phyloP scores from a whole-genome alignment of 768 basidiomycete species.

The Lactarius deliciosus region DNA sequence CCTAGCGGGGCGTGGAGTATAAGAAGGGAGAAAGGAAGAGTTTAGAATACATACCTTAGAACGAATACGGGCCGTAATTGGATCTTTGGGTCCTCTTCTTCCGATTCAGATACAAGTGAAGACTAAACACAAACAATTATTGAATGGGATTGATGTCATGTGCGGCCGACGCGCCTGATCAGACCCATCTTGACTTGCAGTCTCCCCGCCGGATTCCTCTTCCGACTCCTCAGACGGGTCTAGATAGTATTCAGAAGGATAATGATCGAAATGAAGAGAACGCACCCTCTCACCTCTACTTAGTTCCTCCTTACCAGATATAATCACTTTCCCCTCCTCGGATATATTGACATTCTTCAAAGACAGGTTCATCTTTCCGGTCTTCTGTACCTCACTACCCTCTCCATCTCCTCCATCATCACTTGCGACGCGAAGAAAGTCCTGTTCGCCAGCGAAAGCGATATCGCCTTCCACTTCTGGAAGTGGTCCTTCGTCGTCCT shows the following conservation, averaged over 20 bases:
- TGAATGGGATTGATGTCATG: constrained; percentile 22
- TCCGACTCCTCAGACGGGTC: constrained; percentile 43
- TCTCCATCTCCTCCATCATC: constrained; percentile 47
- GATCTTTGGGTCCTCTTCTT: constrained; percentile 71
- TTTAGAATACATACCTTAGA: constrained; percentile 68
- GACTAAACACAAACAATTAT: constrained; percentile 60
- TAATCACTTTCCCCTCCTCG: constrained; percentile 74
- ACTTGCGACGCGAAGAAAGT: constrained; percentile 45
- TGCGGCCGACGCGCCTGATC: constrained; percentile 45
- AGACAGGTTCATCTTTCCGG: constrained; percentile 62
- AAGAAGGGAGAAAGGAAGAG: not conserved
- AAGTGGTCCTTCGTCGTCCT: constrained; percentile 41
- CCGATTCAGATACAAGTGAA: constrained; percentile 50
- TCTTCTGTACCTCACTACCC: constrained; percentile 19
- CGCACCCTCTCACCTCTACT: constrained; percentile 56
- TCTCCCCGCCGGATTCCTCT: constrained; percentile 46
- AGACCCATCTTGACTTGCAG: constrained; percentile 37
- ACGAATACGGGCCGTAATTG: constrained; percentile 93
- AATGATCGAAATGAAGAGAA: constrained; percentile 33
- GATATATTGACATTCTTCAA: constrained; percentile 81
- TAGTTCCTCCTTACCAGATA: constrained; percentile 76
- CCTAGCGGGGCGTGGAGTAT: not conserved
- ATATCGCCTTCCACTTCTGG: constrained; percentile 52
- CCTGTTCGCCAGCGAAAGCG: constrained; percentile 58
- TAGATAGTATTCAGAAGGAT: constrained; percentile 28